These are phyloP conservation scores for Peronospora farinosa DNA, from an alignment of 352 stramenopile species.

Conservation along the genomic window DNA sequence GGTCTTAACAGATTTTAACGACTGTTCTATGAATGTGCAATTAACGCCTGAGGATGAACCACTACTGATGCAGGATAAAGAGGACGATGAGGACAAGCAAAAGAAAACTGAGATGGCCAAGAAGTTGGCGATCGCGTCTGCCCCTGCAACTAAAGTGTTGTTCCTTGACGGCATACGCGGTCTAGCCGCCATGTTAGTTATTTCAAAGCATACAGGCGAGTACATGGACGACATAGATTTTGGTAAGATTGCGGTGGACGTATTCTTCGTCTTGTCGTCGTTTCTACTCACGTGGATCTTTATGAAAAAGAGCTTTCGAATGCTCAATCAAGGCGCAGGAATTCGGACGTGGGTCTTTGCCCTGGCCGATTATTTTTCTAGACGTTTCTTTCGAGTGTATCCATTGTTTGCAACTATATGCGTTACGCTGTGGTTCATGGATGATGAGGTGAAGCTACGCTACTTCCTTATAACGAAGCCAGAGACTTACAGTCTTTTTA, in stretches of 20 bases:
- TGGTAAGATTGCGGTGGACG: slow-evolving; percentile 35
- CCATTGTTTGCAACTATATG: slow-evolving; percentile 38
- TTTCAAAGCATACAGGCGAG: slow-evolving; percentile 32
- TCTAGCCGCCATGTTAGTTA: slow-evolving; percentile 26
- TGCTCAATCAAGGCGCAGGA: slow-evolving; percentile 23
- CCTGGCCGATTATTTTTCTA: slow-evolving; percentile 40
- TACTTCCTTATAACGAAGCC: slow-evolving; percentile 26
- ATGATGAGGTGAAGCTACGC: slow-evolving; percentile 22
- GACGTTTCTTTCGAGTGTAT: slow-evolving; percentile 45
- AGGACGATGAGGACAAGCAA: slow-evolving; percentile 18
- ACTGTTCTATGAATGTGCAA: slow-evolving; percentile 12
- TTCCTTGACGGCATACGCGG: slow-evolving; percentile 36
- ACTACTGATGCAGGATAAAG: slow-evolving; percentile 13
- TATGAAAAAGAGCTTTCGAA: slow-evolving; percentile 35
- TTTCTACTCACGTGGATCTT: slow-evolving; percentile 53
- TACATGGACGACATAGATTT: slow-evolving; percentile 35
- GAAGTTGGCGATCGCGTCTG: slow-evolving; percentile 6
- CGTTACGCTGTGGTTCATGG: slow-evolving; percentile 28
- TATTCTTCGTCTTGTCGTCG: slow-evolving; percentile 51
- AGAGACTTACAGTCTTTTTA: slow-evolving; percentile 27
- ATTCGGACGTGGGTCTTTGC: slow-evolving; percentile 28
- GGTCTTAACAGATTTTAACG: too few species aligned
- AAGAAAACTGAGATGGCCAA: slow-evolving; percentile 21
- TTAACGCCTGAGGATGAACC: slow-evolving; percentile 13
- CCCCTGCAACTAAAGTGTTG: slow-evolving; percentile 24